Percentiles rank a stretch among this genome's conserved stretches.
Evolutionary conservation across 2,329 filamentous ascomycete genomes (phyloP).

Genomic region (Biscogniauxia sp.): DNA sequence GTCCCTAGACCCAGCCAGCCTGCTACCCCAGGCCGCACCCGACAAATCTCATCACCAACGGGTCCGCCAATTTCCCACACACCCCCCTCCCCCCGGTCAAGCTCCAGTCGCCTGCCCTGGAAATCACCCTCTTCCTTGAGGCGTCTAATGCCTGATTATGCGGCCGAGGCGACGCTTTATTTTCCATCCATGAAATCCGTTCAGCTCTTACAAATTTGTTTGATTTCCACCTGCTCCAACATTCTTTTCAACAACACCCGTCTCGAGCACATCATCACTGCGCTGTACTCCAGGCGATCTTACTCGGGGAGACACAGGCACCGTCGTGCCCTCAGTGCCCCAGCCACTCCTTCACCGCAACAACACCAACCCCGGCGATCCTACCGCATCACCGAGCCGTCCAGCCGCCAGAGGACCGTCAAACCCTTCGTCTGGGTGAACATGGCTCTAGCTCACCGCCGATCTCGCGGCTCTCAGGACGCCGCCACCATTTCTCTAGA

Average conservation of each 20-base stretch:
- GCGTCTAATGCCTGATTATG: conserved; percentile 26
- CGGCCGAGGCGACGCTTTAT: conserved; percentile 15
- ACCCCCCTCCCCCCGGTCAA: conserved; percentile 21
- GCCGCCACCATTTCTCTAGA: conserved; percentile 25
- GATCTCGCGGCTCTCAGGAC: conserved; percentile 23
- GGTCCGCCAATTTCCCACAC: conserved; percentile 23
- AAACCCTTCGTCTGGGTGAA: conserved; percentile 19
- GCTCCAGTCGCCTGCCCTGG: conserved; percentile 27
- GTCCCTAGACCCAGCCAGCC: conserved; percentile 19
- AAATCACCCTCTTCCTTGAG: conserved; percentile 27
- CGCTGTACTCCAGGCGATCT: conserved; percentile 28
- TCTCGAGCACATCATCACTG: conserved; percentile 24
- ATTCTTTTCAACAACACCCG: conserved; percentile 30
- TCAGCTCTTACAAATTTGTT: conserved; percentile 32
- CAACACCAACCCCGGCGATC: conserved; percentile 17
- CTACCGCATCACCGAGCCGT: conserved; percentile 15
- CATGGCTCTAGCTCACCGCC: conserved; percentile 30
- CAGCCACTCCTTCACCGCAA: conserved; percentile 26
- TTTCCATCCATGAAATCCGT: conserved; percentile 32
- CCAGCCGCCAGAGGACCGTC: conserved; percentile 15
- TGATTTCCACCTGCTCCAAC: conserved; percentile 29
- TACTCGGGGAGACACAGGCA: conserved; percentile 26
- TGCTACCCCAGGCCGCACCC: conserved; percentile 11
- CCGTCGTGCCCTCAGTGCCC: conserved; percentile 26
- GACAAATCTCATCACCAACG: conserved; percentile 5